phyloP scores from a whole-genome alignment of 352 stramenopile species.

The Phytophthora palmivora region DNA sequence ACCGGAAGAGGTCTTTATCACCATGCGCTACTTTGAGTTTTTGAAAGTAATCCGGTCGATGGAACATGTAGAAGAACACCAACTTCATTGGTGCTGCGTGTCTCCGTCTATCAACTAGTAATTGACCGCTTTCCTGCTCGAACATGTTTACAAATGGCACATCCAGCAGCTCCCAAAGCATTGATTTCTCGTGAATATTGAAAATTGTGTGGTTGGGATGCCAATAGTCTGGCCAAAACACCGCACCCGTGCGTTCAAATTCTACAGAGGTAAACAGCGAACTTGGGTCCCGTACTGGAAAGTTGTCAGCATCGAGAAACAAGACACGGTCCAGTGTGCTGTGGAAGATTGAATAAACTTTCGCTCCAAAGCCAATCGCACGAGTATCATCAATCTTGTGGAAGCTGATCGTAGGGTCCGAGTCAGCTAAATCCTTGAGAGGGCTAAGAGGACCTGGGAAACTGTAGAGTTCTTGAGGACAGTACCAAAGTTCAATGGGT shows the following conservation, averaged over 20 bases:
- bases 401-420: slow-evolving; percentile 23
- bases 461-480: slow-evolving; percentile 39
- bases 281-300: slow-evolving; percentile 52
- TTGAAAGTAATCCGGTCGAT: slow-evolving; percentile 43
- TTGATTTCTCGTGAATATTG: slow-evolving; percentile 57
- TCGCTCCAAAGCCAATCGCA: slow-evolving; percentile 54
- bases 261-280: slow-evolving; percentile 49
- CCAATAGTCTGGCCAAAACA: slow-evolving; percentile 81
- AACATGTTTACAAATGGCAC: slow-evolving; percentile 60
- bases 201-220: slow-evolving; percentile 62
- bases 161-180: slow-evolving; percentile 62
- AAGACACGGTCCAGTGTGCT: slow-evolving; percentile 49
- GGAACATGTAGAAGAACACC: slow-evolving; percentile 54
- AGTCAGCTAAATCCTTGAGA: slow-evolving; percentile 38
- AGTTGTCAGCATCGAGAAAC: slow-evolving; percentile 70
- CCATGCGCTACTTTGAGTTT: slow-evolving; percentile 47
- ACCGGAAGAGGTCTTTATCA: slow-evolving; percentile 73
- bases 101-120: slow-evolving; percentile 50
- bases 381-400: slow-evolving; percentile 32
- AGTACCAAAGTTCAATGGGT: slow-evolving; percentile 69
- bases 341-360: slow-evolving; percentile 55
- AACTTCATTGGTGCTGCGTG: slow-evolving; percentile 38
- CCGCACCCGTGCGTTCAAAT: slow-evolving; percentile 43
- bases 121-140: slow-evolving; percentile 69
- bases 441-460: slow-evolving; percentile 25